phyloP scores from a whole-genome alignment of 371 early-diverging fungal species.

The Umbelopsis sp. region DNA sequence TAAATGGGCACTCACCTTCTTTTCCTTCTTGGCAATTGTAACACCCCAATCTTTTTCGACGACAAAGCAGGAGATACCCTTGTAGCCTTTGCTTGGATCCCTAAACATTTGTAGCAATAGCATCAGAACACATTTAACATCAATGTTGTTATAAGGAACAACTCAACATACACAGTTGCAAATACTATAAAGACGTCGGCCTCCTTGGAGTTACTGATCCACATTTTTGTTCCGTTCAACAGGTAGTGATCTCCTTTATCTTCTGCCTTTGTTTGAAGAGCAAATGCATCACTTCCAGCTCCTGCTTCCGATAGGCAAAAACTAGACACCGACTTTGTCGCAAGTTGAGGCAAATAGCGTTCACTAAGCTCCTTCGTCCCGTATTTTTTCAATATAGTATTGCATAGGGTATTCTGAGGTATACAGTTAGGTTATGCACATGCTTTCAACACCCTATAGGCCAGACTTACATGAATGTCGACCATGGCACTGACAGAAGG shows the following conservation, averaged over 20 bases:
- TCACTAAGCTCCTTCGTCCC: conserved; percentile 75
- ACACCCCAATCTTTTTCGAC: conserved; percentile 96
- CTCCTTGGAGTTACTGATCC: conserved; percentile 87
- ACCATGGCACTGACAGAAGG: conserved; percentile 90
- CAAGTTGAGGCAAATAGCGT: conserved; percentile 86
- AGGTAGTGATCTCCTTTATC: conserved; percentile 92
- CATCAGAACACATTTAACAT: too few species aligned
- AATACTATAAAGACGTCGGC: conserved; percentile 96
- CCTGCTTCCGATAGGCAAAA: conserved; percentile 95
- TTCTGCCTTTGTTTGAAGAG: conserved; percentile 91
- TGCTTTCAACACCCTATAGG: not conserved
- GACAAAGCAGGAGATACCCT: conserved; percentile 97
- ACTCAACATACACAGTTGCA: conserved; percentile 78
- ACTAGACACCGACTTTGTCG: conserved; percentile 87
- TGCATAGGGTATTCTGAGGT: conserved; percentile 87
- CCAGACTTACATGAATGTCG: conserved; percentile 84
- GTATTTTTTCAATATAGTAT: conserved; percentile 89
- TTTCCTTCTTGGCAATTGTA: conserved; percentile 94
- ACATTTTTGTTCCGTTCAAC: conserved; percentile 93
- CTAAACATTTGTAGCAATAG: conserved; percentile 13
- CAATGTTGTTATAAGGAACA: too few species aligned
- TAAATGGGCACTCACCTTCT: conserved; percentile 63
- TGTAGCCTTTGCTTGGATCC: conserved; percentile 93
- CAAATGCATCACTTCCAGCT: conserved; percentile 96
- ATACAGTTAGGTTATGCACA: not conserved